Conservation (phyloP, 345 rosid species). For the Euclidium syriacum region DNA sequence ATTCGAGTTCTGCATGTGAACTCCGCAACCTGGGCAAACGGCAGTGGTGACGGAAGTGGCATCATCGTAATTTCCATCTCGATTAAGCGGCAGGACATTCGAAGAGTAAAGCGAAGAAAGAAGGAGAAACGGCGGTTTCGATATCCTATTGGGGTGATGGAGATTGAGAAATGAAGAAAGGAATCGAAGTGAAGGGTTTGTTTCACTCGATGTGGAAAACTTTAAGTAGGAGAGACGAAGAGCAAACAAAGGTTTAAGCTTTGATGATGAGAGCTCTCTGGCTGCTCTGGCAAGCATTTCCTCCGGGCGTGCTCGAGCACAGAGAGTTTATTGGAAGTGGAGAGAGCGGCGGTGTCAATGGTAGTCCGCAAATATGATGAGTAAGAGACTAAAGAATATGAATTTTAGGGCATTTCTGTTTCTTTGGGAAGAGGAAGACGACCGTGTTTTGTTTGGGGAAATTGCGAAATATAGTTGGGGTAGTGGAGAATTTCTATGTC, state of each 20-base stretch:
- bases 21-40: constrained; percentile 96
- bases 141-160: not conserved
- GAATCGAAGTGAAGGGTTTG: not conserved
- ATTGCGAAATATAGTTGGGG: no score
- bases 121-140: constrained; percentile 17
- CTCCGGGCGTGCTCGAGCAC: not conserved
- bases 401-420: constrained; percentile 16
- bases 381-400: not conserved
- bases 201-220: not conserved
- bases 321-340: not conserved
- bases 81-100: constrained; percentile 34
- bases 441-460: constrained; percentile 5
- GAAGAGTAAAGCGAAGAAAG: constrained; percentile 27
- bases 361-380: not conserved
- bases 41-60: constrained; percentile 42
- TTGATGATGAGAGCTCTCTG: constrained; percentile 44
- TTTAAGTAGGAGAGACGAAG: constrained; percentile 27
- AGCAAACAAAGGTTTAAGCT: constrained; percentile 39
- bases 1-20: constrained; percentile 67
- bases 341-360: no score
- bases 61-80: constrained; percentile 82
- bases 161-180: constrained; percentile 4
- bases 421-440: constrained; percentile 5
- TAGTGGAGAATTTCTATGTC: no score
- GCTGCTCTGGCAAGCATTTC: constrained; percentile 41